phyloP scores from a whole-genome alignment of 2,329 filamentous ascomycete species.

The Cordyceps farinosa region DNA sequence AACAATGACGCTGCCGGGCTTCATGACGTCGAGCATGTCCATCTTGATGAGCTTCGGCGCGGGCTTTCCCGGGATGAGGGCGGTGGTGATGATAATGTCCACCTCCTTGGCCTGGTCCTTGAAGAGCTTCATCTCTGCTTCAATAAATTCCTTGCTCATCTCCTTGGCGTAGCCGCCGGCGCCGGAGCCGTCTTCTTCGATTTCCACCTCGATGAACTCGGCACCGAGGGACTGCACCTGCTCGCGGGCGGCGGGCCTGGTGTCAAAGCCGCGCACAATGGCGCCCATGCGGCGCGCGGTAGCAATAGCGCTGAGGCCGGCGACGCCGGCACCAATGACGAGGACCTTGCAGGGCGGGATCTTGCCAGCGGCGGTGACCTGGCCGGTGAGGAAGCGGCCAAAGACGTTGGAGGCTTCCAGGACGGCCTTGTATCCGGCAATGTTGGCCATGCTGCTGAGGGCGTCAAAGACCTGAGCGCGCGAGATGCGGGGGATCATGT shows the following conservation, averaged over 20 bases:
- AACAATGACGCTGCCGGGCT: constrained; percentile 82
- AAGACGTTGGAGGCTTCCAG: constrained; percentile 87
- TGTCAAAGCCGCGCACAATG: constrained; percentile 87
- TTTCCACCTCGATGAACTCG: constrained; percentile 82
- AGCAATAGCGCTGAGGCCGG: constrained; percentile 82
- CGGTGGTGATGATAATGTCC: constrained; percentile 89
- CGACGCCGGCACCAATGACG: constrained; percentile 86
- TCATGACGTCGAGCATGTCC: constrained; percentile 78
- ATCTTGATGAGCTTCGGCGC: constrained; percentile 83
- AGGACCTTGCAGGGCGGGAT: constrained; percentile 88
- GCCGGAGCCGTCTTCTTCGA: constrained; percentile 79
- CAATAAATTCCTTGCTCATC: constrained; percentile 92
- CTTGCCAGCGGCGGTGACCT: constrained; percentile 85
- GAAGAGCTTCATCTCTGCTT: constrained; percentile 90
- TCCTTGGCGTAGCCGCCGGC: constrained; percentile 87
- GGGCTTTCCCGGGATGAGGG: constrained; percentile 80
- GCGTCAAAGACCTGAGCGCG: constrained; percentile 86
- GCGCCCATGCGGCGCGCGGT: constrained; percentile 83
- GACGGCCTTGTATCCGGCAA: constrained; percentile 89
- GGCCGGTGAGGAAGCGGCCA: constrained; percentile 81
- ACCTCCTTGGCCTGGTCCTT: constrained; percentile 82
- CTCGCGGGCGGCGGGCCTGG: constrained; percentile 80
- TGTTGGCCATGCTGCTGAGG: constrained; percentile 89
- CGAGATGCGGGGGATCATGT: constrained; percentile 86
- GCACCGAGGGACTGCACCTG: constrained; percentile 88